phyloP scores from a whole-genome alignment of 768 basidiomycete species.

The Termitomyces sp. region DNA sequence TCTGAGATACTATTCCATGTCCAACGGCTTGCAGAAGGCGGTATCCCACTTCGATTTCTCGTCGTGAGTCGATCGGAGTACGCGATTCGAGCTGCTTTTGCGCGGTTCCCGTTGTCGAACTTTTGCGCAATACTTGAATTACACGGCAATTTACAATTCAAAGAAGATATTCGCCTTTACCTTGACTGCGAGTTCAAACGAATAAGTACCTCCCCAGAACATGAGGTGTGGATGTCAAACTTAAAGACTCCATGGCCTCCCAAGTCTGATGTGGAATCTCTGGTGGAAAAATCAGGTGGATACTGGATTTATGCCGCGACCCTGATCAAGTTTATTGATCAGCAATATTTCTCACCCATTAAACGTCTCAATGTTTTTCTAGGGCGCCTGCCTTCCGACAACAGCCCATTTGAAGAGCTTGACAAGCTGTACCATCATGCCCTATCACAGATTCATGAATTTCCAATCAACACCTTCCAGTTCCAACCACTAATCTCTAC shows the following conservation, averaged over 20 bases:
- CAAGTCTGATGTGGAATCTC: not conserved
- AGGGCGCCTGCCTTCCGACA: not conserved
- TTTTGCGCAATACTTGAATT: too few species aligned
- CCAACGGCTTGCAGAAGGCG: not conserved
- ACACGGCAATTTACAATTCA: not conserved
- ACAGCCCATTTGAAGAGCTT: not conserved
- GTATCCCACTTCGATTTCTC: slow-evolving; percentile 4
- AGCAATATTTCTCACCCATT: not conserved
- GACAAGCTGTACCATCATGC: not conserved
- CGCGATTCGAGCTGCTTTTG: not conserved
- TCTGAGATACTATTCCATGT: not conserved
- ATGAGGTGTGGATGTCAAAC: not conserved
- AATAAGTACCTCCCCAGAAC: not conserved
- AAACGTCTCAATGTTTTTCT: not conserved
- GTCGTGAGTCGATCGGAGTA: slow-evolving; percentile 5
- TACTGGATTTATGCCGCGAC: slow-evolving; percentile 12
- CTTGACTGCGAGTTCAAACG: not conserved
- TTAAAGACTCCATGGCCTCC: slow-evolving; percentile 4
- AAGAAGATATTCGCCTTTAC: not conserved
- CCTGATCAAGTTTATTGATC: not conserved
- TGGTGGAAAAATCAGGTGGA: slow-evolving; percentile 2
- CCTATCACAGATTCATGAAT: not conserved
- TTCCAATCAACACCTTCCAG: not conserved
- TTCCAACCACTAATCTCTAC: too few species aligned
- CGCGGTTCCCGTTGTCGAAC: not conserved